These are phyloP conservation scores for Andalucia godoyi DNA, from an alignment of 78 protist species.

Conservation along the genomic window DNA sequence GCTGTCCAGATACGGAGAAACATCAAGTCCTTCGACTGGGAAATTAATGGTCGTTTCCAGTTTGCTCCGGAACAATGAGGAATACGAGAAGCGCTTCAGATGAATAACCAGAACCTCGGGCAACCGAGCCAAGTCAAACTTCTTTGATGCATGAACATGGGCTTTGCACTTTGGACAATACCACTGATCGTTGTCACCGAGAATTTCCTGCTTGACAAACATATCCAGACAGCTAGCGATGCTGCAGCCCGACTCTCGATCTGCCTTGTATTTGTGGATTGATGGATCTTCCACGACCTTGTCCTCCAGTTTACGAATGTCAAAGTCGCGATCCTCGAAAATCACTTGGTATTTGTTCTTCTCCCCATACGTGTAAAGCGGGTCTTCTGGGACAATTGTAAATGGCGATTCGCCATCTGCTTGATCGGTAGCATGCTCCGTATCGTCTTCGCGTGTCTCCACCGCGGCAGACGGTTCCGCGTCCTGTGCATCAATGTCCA, in stretches of 20 bases:
- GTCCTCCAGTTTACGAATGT: no score
- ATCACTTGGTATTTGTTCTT: not conserved
- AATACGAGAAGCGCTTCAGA: conserved; percentile 76
- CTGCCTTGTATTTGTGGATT: no score
- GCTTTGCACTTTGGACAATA: conserved; percentile 64
- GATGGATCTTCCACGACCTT: no score
- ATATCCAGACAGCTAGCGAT: conserved; percentile 28
- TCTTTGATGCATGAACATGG: conserved; percentile 44
- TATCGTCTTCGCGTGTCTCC: no score
- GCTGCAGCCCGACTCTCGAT: no score
- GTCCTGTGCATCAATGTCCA: no score
- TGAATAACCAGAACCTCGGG: conserved; percentile 73
- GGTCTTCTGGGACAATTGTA: no score
- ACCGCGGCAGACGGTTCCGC: no score
- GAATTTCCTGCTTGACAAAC: conserved; percentile 24
- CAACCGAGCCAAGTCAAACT: conserved; percentile 68
- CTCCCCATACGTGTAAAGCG: not conserved
- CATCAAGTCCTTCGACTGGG: conserved; percentile 62
- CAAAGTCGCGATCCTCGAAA: not conserved
- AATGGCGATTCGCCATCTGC: no score
- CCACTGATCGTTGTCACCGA: conserved; percentile 53
- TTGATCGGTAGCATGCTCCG: no score
- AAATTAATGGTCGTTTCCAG: conserved; percentile 52
- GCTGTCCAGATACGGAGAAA: not conserved
- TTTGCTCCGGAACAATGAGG: conserved; percentile 7